Percentiles rank a stretch among this genome's conserved stretches.
These are phyloP conservation scores for Boletus subparvulus DNA, from an alignment of 768 basidiomycete genomes.

Conservation along the genomic window DNA sequence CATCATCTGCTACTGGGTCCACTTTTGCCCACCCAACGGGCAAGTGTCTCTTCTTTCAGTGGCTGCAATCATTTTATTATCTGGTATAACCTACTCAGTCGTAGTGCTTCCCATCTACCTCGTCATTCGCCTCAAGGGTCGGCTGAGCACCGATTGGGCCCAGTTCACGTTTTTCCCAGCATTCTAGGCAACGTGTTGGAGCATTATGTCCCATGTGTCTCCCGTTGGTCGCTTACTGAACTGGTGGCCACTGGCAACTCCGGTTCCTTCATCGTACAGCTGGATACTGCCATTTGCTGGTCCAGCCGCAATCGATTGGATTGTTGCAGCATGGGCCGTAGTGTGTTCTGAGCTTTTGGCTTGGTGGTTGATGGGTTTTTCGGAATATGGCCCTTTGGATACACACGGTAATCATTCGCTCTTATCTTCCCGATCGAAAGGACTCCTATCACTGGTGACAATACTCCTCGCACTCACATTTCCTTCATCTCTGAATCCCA, in stretches of 20 bases:
- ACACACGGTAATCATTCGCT: not conserved
- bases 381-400: conserved; percentile 16
- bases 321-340: conserved; percentile 73
- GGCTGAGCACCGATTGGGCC: conserved; percentile 36
- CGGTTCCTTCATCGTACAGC: conserved; percentile 53
- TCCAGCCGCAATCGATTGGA: conserved; percentile 65
- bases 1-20: not conserved
- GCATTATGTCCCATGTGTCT: conserved; percentile 48
- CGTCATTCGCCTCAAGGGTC: conserved; percentile 37
- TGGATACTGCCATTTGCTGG: conserved; percentile 67
- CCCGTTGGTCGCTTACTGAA: conserved; percentile 70
- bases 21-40: not conserved
- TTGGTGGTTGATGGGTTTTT: conserved; percentile 54
- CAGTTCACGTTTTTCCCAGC: conserved; percentile 63
- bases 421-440: conserved; percentile 24
- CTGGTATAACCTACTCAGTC: conserved; percentile 43
- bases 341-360: conserved; percentile 55
- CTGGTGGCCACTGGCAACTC: conserved; percentile 50
- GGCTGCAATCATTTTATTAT: conserved; percentile 42
- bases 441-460: conserved; percentile 37
- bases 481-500: conserved; percentile 52
- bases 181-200: conserved; percentile 68
- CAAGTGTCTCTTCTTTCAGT: conserved; percentile 35
- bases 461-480: conserved; percentile 47
- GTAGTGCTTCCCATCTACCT: conserved; percentile 41